Evolutionary conservation across 1,284 basidiomycete genomes (phyloP).

Genomic region (Leccinum subatratum): DNA sequence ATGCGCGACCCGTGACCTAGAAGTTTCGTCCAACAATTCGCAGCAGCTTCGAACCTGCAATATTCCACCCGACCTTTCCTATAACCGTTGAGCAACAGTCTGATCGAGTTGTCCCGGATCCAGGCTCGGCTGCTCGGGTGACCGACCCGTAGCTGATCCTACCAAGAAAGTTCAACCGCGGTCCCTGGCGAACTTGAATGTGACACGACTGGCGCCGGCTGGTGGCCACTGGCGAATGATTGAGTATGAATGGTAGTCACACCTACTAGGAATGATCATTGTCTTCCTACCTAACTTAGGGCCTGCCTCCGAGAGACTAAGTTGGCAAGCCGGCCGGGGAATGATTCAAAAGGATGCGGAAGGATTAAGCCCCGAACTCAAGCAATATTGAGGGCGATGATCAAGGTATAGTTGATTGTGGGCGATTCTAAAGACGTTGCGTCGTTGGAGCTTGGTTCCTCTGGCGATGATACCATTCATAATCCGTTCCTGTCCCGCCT

Average conservation of each 20-base stretch:
- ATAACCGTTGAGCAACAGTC: neutral
- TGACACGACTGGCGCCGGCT: slow-evolving; percentile 1
- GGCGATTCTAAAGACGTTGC: no score
- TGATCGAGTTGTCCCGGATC: neutral
- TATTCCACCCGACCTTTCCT: neutral
- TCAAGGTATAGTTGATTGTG: no score
- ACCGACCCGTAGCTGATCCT: neutral
- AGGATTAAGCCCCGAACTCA: no score
- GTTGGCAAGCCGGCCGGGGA: no score
- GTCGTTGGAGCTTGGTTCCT: neutral
- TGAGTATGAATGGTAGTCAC: neutral
- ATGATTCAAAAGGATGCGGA: no score
- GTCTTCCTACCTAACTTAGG: no score
- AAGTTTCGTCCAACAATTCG: neutral
- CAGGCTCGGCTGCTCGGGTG: neutral
- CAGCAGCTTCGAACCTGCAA: neutral
- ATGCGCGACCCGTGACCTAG: neutral
- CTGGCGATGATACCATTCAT: no score
- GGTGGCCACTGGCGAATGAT: neutral
- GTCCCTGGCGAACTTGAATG: no score
- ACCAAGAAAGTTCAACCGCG: no score
- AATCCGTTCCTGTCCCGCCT: no score
- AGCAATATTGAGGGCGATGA: no score
- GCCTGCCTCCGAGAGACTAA: neutral
- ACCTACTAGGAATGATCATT: neutral